Evolutionary conservation across 306 rosid genomes (phyloP), one percentile per base, ranked within the genome.

Genomic region (Quercus dentata): DNA sequence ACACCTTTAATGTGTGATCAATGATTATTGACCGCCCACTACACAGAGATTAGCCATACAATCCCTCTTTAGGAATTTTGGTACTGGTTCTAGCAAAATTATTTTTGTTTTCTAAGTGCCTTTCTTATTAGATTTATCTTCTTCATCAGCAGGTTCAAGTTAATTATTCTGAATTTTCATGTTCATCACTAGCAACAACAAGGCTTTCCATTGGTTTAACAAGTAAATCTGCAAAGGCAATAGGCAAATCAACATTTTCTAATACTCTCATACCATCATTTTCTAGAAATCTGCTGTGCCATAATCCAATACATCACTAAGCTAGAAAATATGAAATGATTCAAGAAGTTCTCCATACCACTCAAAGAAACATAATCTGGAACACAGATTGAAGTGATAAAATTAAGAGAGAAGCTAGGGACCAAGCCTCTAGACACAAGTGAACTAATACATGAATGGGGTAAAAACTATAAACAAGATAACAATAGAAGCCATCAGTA

Each of bases 21-120:
- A 25, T 25, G 27, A 25, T 38, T 10, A 38, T 35, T 92, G 96
- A 84, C 99, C 99, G 75, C 98, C 94, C 74, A 86, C 96, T 77
- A 92, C 97, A 88, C 88, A 90, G 56, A 95, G 97, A 85, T 95
- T 95, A 74, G 99, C 99, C 99, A 95, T 95, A n/a, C 91, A 97
- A 77, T 91, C 98, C 86, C 90, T 58, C 88, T 95, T 92, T 14
- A 96, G 94, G 33, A 86, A 97, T 86, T 86, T 91, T 15, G 92
- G 94, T 62, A 77, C 69, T 25, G 96, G 87, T 76, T 77, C 86
- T 14, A 86, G 88, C 87, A 85, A 77, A 77, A 76, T 80, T 76
- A 85, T 84, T 77, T 83, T 82, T 82, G 80, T 65, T 74, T 83
- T 25, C 27, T 25, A 25, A 25, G 27, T 25, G 27, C 27, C 27